Evolutionary conservation across 2,329 filamentous ascomycete species (phyloP), one percentile per base, ranked within the genome.

Genomic region (Penicillium vulpinum): DNA sequence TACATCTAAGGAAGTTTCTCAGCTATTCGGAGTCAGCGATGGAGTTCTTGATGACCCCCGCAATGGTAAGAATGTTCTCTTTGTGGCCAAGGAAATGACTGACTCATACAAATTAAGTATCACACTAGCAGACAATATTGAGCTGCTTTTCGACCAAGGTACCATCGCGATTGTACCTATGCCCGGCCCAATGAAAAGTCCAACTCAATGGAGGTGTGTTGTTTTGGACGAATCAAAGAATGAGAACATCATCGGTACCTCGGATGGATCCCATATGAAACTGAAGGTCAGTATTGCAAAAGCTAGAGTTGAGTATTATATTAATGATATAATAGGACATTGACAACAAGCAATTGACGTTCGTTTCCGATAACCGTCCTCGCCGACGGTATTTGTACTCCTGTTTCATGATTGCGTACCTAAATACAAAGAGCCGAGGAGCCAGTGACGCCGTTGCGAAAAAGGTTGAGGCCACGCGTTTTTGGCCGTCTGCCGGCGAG

Each of bases 301-400:
- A 22, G 18, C 44, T 35, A 24, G 8, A 35, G 13, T n/a, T 35
- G 15, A 33, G 13, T 47, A 24, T 47, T 10, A 33, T 47, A 24
- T 35, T 35, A n/a, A 47, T 24, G 13, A 47, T 47, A n/a, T n/a
- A 33, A 33, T 24, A 47, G 8, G 44, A 47, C 2, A 33, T 47
- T n/a, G 44, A 47, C 15, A 47, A 47, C 9, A 35, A 35, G 18
- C 8, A 4, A n/a, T 48, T 67, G 26, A 41, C 22, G 4, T 66
- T 67, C 41, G 29, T 58, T 18, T 53, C 51, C 18, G 41, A 62
- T 1, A 58, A 61, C 24, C 53, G 62, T 15, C 65, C 63, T 21
- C 54, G 58, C 18, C 51, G 47, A 11, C 51, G 62, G 35, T 66
- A 62, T 39, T 57, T 67, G 8, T 67, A 65, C 48, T 65, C 65